Evolutionary conservation across 306 rosid species (phyloP), one percentile per base, ranked within the genome.

Genomic region (Glycine latifolia): DNA sequence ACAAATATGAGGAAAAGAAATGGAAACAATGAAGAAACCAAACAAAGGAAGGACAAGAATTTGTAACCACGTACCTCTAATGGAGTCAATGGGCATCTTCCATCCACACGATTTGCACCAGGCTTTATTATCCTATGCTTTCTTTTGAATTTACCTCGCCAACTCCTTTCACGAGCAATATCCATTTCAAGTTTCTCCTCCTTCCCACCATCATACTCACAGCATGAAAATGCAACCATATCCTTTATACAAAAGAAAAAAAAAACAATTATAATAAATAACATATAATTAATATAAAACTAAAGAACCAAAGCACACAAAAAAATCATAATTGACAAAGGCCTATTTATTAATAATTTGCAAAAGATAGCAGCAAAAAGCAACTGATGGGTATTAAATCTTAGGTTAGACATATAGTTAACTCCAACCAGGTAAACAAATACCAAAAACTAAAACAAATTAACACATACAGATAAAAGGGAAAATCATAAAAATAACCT

Each of bases 221-320:
- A 95, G 81, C 99, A 93, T 67, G 98, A 95, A 87, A 95, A 95
- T 46, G 98, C 99, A 84, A 95, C 99, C 99, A 95, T 95, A 73
- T 95, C 99, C 99, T 93, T 87, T 54, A 75, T 63, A 41, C 33
- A 72, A 37, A 56, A n/a, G n/a, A n/a, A 71, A 81, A 61, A 80
- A 80, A 82, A 84, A 20, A 48, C 83, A 89, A 65, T 68, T 53
- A 46, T 44, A 16, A 46, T 16, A 69, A 16, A 75, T 35, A 71
- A 69, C 75, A 37, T n/a, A 76, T 66, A 63, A 14, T 4, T 67
- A 59, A 56, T 73, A 33, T 26, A 84, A 14, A 56, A 52, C 62
- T 55, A 46, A 58, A 13, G 48, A 67, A 44, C 44, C 48, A 60
- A 77, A 35, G 26, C 50, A 60, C 41, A 70, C 39, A 48, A 61